Evolutionary conservation across 495 filamentous ascomycete genomes (phyloP), one percentile per base, ranked within the genome.

Genomic region (Aspergillus ostianus): DNA sequence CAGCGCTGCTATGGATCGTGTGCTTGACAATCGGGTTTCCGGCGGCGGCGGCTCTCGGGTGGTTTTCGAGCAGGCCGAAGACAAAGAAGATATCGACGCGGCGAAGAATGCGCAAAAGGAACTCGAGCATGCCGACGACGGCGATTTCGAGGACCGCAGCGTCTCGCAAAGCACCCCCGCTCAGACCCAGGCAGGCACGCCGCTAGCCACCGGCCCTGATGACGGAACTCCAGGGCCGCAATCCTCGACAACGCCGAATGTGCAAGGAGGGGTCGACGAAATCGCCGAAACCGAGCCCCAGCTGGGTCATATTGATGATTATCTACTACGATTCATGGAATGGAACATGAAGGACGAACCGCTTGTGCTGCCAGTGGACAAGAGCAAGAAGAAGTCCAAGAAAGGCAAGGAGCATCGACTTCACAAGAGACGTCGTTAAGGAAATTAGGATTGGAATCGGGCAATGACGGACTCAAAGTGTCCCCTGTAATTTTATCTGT

Each of bases 81-180:
- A 99, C 66, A 82, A 83, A 51, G 95, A 99, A 70, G 95, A 99
- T 71, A 90, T 89, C 8, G 85, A 83, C 19, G 95, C 95, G 0
- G 95, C 94, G 1, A 87, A 88, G 58, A 83, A 90, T 21, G 93
- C 93, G 0, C 88, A 97, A 72, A 93, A 89, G 65, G 94, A 97
- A 67, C 85, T 96, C 23, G 82, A 86, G 30, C 85, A 91, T 67
- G 87, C 89, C 50, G 94, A 98, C 59, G 92, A 91, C 32, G 91
- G 85, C 1, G 94, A 99, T 64, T 98, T 98, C 66, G 85, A 86
- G n/a, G 94, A 96, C 65, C 85, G 84, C 56, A 79, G 69, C 51
- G 75, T 76, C 3, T 79, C 81, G 0, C 76, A 80, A 26, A 70
- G 71, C 20, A 73, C 72, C 10, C 67, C 70, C 12, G 71, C 63